A percentile compares a stretch with the other conserved stretches of the same genome.
phyloP scores from a whole-genome alignment of 768 basidiomycete species.

The Paxillus involutus region DNA sequence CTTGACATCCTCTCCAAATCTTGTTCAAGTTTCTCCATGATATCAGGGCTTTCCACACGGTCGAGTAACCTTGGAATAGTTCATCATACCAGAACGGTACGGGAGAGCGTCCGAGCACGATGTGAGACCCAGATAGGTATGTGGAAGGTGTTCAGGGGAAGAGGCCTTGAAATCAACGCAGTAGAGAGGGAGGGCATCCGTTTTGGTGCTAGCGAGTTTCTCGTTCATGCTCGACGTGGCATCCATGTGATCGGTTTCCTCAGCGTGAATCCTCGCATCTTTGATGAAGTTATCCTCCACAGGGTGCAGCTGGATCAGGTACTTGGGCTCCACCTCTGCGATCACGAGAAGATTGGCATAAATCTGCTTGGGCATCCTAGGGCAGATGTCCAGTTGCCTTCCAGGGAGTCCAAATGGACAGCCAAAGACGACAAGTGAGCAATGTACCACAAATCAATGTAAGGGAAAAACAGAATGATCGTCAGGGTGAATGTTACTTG shows the following conservation, averaged over 20 bases:
- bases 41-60: conserved; percentile 97
- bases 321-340: conserved; percentile 97
- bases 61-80: conserved; percentile 99
- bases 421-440: conserved; percentile 92
- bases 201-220: conserved; percentile 59
- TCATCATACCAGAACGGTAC: conserved; percentile 99
- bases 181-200: conserved; percentile 97
- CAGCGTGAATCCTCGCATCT: conserved; percentile 98
- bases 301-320: conserved; percentile 98
- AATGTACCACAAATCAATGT: conserved; percentile 99
- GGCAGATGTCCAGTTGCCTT: conserved; percentile 77
- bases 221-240: conserved; percentile 63
- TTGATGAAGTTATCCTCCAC: conserved; percentile 99
- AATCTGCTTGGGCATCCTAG: conserved; percentile 93
- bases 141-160: conserved; percentile 96
- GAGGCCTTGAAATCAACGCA: conserved; percentile 99
- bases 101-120: conserved; percentile 96
- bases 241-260: conserved; percentile 69
- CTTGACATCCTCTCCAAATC: conserved; percentile 97
- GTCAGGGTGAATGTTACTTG: conserved; percentile 93
- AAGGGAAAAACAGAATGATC: conserved; percentile 96
- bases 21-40: conserved; percentile 92
- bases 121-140: conserved; percentile 99
- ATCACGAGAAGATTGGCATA: conserved; percentile 99
- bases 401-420: conserved; percentile 99